A percentile compares a stretch with the other conserved stretches of the same genome.
These are phyloP conservation scores for Neurospora sp. DNA, from an alignment of 2,329 filamentous ascomycete genomes.

Conservation along the genomic window DNA sequence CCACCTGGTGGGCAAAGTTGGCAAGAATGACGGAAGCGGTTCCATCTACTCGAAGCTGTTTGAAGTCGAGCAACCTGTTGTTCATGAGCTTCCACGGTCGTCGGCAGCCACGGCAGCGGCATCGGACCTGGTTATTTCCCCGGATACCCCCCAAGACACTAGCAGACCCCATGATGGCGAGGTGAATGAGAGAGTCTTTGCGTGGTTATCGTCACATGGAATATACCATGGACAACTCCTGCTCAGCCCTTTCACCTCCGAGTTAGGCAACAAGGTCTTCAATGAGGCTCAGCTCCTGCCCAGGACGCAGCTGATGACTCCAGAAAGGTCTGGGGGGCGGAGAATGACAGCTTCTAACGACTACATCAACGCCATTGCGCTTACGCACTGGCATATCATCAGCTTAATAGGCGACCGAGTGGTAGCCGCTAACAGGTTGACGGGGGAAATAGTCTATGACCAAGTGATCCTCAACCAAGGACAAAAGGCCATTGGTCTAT, in stretches of 20 bases:
- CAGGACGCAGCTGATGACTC: slow-evolving; percentile 60
- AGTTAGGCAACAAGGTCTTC: slow-evolving; percentile 66
- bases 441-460: slow-evolving; percentile 77
- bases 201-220: slow-evolving; percentile 82
- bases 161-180: slow-evolving; percentile 46
- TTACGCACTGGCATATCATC: slow-evolving; percentile 92
- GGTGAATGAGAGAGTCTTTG: slow-evolving; percentile 63
- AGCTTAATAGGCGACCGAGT: slow-evolving; percentile 73
- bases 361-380: slow-evolving; percentile 64
- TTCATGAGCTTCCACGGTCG: slow-evolving; percentile 60
- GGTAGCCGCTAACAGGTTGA: slow-evolving; percentile 77
- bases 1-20: slow-evolving; percentile 71
- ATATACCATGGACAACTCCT: slow-evolving; percentile 78
- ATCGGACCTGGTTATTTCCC: slow-evolving; percentile 65
- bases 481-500: slow-evolving; percentile 71
- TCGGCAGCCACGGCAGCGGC: slow-evolving; percentile 45
- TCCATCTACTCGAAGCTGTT: slow-evolving; percentile 84
- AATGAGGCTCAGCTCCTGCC: slow-evolving; percentile 69
- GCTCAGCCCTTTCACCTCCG: slow-evolving; percentile 46
- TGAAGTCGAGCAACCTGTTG: slow-evolving; percentile 69
- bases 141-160: slow-evolving; percentile 36
- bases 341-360: slow-evolving; percentile 55
- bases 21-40: slow-evolving; percentile 67
- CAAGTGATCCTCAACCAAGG: slow-evolving; percentile 74
- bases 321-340: slow-evolving; percentile 51